Evolutionary conservation across 208 protist genomes (phyloP), one percentile per base, ranked within the genome.

Genomic region (Trypanosoma scelopori): DNA sequence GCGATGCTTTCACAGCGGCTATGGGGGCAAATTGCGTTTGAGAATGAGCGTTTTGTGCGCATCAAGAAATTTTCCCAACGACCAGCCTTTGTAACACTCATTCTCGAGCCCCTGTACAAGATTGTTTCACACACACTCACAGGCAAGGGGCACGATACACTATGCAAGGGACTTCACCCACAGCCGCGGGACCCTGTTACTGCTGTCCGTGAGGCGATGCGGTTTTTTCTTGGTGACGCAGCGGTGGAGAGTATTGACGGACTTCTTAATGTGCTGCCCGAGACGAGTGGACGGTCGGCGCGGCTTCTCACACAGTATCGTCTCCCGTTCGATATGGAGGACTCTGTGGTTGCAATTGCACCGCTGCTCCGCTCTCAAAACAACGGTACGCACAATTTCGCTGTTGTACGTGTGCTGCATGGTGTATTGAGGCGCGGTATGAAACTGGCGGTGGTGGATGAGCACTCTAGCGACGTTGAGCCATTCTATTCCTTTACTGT

Each of bases 71-170:
- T 85, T 27, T 68, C 67, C 6, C 85, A 91, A 58, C 58, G 60
- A 28, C 84, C 97, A 42, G 94, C 97, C n/a, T 99, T 99, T 84
- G 97, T 99, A 16, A 73, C 97, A 28, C 99, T 99, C 60, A 84
- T 99, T 46, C 77, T 99, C 3, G 94, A 99, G 66, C 98, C 98
- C 0, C 67, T 99, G 13, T 99, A 99, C 82, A 99, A 99, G 71
- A 92, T 99, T 47, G 87, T 95, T 16, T 64, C 85, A 11, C 82
- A 96, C 55, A 60, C 84, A 1, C 74, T 93, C 1, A 80, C 82
- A n/a, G 87, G 89, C 27, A 64, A 87, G 5, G 85, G 72, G 0
- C 65, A 77, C 25, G 45, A 75, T 28, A 69, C 72, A 46, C 78
- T 95, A 5, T 81, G 77, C 12, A 41, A 45, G 22, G 65, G 52